Conservation (phyloP, 345 rosid species). For the Abelmoschus esculentus region DNA sequence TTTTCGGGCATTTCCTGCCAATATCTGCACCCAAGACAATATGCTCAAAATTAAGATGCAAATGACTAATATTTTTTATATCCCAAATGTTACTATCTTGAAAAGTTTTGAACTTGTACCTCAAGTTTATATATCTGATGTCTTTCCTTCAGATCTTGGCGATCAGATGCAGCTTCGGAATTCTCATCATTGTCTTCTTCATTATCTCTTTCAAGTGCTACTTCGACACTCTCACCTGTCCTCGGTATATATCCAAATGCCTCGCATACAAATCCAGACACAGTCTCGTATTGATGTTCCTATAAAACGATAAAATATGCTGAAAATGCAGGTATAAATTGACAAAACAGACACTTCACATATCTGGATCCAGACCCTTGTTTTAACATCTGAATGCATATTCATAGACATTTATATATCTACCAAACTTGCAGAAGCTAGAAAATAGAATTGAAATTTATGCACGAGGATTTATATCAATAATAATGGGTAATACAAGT, state of each 20-base stretch:
- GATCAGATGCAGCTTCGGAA: slow-evolving; percentile 55
- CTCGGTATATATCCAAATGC: slow-evolving; percentile 96
- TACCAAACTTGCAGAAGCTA: not conserved
- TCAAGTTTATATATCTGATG: slow-evolving; percentile 77
- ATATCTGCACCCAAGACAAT: slow-evolving; percentile 41
- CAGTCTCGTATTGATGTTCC: slow-evolving; percentile 98
- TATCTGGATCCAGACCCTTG: not conserved
- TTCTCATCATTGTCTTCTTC: slow-evolving; percentile 60
- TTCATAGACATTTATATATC: not conserved
- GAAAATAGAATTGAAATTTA: not conserved
- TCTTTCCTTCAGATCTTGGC: slow-evolving; percentile 56
- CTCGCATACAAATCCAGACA: slow-evolving; percentile 91
- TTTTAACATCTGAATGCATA: slow-evolving; percentile 5
- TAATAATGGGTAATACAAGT: not conserved
- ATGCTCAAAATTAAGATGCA: not conserved
- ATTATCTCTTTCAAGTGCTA: slow-evolving; percentile 68
- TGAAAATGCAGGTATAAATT: no score
- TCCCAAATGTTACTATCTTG: not conserved
- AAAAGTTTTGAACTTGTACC: slow-evolving; percentile 34
- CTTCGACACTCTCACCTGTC: slow-evolving; percentile 83
- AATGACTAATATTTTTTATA: not conserved
- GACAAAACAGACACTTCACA: no score
- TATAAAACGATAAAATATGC: slow-evolving; percentile 19
- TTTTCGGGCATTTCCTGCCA: slow-evolving; percentile 95
- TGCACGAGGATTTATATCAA: not conserved